Evolutionary conservation across 2,329 filamentous ascomycete species (phyloP).

Genomic region (Beauveria medogensis): DNA sequence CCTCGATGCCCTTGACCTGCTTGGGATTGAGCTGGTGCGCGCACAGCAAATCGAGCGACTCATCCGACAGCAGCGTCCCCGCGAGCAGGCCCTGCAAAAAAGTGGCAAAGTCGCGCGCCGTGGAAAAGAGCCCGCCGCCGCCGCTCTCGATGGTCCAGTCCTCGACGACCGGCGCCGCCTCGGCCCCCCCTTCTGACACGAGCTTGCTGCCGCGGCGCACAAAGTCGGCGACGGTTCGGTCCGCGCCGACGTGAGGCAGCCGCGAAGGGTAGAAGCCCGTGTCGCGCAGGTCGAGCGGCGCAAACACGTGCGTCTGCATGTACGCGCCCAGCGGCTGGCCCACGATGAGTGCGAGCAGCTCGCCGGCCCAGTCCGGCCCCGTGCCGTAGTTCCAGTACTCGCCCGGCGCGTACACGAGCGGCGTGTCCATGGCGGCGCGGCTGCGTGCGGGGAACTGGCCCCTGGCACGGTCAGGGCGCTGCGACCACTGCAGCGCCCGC

Average conservation of each 20-base stretch:
- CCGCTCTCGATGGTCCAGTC: slow-evolving; percentile 32
- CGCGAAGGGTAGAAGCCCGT: slow-evolving; percentile 29
- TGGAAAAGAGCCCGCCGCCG: slow-evolving; percentile 35
- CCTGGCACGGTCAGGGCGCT: slow-evolving; percentile 22
- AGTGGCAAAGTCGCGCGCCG: slow-evolving; percentile 30
- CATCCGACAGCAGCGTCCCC: slow-evolving; percentile 22
- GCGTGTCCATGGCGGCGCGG: slow-evolving; percentile 32
- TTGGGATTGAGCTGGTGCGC: slow-evolving; percentile 30
- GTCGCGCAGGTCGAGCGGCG: slow-evolving; percentile 27
- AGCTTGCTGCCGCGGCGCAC: slow-evolving; percentile 18
- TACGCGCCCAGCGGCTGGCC: slow-evolving; percentile 28
- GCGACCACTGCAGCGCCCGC: slow-evolving; percentile 31
- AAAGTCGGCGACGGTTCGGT: slow-evolving; percentile 15
- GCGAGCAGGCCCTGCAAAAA: slow-evolving; percentile 27
- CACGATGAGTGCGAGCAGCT: slow-evolving; percentile 33
- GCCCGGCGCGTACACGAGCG: slow-evolving; percentile 37
- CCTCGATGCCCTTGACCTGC: slow-evolving; percentile 17
- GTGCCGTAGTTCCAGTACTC: slow-evolving; percentile 42
- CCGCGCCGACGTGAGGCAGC: slow-evolving; percentile 18
- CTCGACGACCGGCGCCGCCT: slow-evolving; percentile 17
- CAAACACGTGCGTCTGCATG: slow-evolving; percentile 29
- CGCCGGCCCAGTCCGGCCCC: slow-evolving; percentile 39
- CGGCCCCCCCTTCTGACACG: not conserved
- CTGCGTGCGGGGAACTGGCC: slow-evolving; percentile 24
- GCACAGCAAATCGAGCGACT: slow-evolving; percentile 29